Base-by-base conservation (phyloP, 306 rosid genomes). In the Purshia tridentata region DNA sequence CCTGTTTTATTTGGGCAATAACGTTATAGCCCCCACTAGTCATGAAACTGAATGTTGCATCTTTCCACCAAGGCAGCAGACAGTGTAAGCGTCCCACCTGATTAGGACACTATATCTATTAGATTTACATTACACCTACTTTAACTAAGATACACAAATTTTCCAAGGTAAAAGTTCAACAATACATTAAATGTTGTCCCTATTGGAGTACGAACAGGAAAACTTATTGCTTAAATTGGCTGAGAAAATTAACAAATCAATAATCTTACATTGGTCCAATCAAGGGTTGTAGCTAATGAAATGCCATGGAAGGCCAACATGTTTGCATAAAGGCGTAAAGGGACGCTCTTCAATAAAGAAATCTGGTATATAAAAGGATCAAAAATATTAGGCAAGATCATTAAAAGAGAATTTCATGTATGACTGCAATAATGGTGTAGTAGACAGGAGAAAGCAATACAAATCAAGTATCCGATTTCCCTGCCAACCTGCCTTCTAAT, bases 21-120 rank as follows among this genome's bases (percentile, higher is more conserved):
- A 86, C 86, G 66, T 86, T 82, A 39, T 86, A 86, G 37, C 91
- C 91, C 41, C 88, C 91, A 6, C 88, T 79, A 6, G 6, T 47
- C 69, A 86, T 86, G 67, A 84, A 86, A 74, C 54, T 80, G 55
- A 86, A 46, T 6, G 82, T 86, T 65, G 88, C 79, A 40, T 86
- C 86, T 59, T 84, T 72, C 88, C 91, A 86, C 88, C 91, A 86
- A 63, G 91, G 88, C 35, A 79, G 73, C 46, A 84, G 73, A 69
- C 86, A 84, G 69, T 86, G 88, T 76, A 86, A 84, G 44, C 88
- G 86, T 22, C 88, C 88, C 4, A 86, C 84, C 91, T 86, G 35
- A 67, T 58, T 74, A 53, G 19, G 9, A 46, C 13, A 81, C 2
- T 20, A 53, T 40, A 65, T 35, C 12, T 41, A 42, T 29, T 44